These are phyloP conservation scores for Tetracladium marchalianum DNA, from an alignment of 495 filamentous ascomycete species.

Conservation along the genomic window DNA sequence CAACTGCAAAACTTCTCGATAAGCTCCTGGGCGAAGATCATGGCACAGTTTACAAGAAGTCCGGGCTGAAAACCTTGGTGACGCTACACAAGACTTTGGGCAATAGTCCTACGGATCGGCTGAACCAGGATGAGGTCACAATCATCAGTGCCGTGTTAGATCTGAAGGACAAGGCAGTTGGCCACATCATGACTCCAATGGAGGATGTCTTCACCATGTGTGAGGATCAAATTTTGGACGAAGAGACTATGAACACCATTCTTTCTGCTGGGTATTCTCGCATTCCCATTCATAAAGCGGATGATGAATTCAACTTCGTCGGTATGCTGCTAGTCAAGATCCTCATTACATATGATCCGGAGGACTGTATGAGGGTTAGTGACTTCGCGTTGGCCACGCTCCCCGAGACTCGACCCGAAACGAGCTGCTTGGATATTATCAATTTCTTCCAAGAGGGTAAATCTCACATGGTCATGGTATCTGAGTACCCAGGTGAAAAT, in stretches of 20 bases:
- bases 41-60: constrained; percentile 78
- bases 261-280: constrained; percentile 88
- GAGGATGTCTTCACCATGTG: constrained; percentile 93
- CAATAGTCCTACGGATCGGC: constrained; percentile 67
- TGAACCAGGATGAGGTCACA: constrained; percentile 96
- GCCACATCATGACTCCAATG: constrained; percentile 97
- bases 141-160: constrained; percentile 97
- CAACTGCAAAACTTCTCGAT: constrained; percentile 69
- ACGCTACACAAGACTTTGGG: constrained; percentile 88
- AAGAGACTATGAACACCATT: constrained; percentile 85
- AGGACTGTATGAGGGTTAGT: constrained; percentile 72
- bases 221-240: constrained; percentile 82
- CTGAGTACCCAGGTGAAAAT: constrained; percentile 78
- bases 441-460: constrained; percentile 99
- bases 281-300: constrained; percentile 84
- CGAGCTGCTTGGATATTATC: constrained; percentile 93
- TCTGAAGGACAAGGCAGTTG: constrained; percentile 90
- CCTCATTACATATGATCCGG: constrained; percentile 95
- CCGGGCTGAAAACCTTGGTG: constrained; percentile 77
- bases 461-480: constrained; percentile 96
- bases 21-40: constrained; percentile 69
- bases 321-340: constrained; percentile 98
- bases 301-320: constrained; percentile 77
- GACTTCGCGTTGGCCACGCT: constrained; percentile 91
- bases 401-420: constrained; percentile 88